These are phyloP conservation scores for Aspergillus sp. DNA, from an alignment of 2,329 filamentous ascomycete species.

Conservation along the genomic window DNA sequence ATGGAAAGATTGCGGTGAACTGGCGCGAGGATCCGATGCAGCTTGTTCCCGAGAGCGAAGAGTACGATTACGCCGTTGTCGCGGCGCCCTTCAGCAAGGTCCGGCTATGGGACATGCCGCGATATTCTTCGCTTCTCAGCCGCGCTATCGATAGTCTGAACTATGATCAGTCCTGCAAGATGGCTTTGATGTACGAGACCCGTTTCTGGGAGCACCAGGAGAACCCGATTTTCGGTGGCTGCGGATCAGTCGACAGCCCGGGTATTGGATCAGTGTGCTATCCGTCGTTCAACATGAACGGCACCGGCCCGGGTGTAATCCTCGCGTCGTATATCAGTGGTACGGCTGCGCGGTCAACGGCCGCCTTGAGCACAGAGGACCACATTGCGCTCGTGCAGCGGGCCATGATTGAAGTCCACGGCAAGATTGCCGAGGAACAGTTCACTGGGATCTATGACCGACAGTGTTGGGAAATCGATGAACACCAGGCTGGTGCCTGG, in stretches of 20 bases:
- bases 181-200: slow-evolving; percentile 66
- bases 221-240: slow-evolving; percentile 60
- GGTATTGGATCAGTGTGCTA: slow-evolving; percentile 36
- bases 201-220: slow-evolving; percentile 58
- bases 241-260: slow-evolving; percentile 26
- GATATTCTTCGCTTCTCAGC: slow-evolving; percentile 49
- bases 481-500: slow-evolving; percentile 63
- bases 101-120: slow-evolving; percentile 59
- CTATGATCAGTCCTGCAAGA: slow-evolving; percentile 52
- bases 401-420: slow-evolving; percentile 67
- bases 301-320: slow-evolving; percentile 33
- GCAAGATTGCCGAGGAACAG: slow-evolving; percentile 56
- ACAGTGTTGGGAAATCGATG: slow-evolving; percentile 64
- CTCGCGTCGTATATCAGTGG: slow-evolving; percentile 45
- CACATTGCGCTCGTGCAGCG: slow-evolving; percentile 63
- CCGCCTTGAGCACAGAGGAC: slow-evolving; percentile 26
- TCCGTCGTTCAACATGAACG: slow-evolving; percentile 35
- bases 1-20: slow-evolving; percentile 55
- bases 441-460: slow-evolving; percentile 65
- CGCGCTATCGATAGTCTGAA: slow-evolving; percentile 50
- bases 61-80: slow-evolving; percentile 67
- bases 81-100: slow-evolving; percentile 64
- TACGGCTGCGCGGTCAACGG: slow-evolving; percentile 21
- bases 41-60: slow-evolving; percentile 44
- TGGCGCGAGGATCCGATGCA: slow-evolving; percentile 48